These are phyloP conservation scores for Pythium aquatile DNA, from an alignment of 352 stramenopile genomes.

Conservation along the genomic window DNA sequence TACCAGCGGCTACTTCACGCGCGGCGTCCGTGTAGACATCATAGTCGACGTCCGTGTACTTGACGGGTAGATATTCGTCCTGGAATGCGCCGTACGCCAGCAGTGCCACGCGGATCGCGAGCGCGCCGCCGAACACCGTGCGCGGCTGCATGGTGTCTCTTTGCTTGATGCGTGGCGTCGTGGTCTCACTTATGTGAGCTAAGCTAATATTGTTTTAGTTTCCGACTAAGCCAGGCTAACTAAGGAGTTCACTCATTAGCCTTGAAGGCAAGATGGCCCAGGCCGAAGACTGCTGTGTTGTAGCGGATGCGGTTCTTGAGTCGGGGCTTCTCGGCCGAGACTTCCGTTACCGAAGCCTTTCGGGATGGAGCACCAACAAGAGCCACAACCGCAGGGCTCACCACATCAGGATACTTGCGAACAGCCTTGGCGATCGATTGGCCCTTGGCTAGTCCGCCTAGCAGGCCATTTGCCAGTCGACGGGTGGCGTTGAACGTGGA, in stretches of 20 bases:
- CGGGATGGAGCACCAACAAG: neutral
- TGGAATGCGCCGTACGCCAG: slow-evolving; percentile 77
- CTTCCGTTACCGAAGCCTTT: neutral
- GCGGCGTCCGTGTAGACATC: slow-evolving; percentile 98
- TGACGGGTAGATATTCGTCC: slow-evolving; percentile 75
- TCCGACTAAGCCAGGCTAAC: neutral
- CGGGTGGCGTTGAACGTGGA: slow-evolving; percentile 79
- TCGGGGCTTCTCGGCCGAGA: slow-evolving; percentile 8
- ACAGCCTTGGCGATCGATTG: slow-evolving; percentile 62
- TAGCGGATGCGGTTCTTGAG: slow-evolving; percentile 77
- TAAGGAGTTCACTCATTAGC: slow-evolving; percentile 30
- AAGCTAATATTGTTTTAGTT: neutral
- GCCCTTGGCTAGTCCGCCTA: slow-evolving; percentile 48
- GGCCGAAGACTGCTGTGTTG: slow-evolving; percentile 68
- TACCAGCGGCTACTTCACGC: slow-evolving; percentile 76
- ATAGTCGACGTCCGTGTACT: slow-evolving; percentile 99
- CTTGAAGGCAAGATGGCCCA: slow-evolving; percentile 55
- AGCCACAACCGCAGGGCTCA: slow-evolving; percentile 7
- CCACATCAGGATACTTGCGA: slow-evolving; percentile 49
- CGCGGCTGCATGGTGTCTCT: slow-evolving; percentile 27
- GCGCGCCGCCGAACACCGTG: slow-evolving; percentile 47
- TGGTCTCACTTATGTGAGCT: neutral
- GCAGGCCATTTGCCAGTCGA: slow-evolving; percentile 46
- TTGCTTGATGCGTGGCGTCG: neutral
- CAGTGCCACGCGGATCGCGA: slow-evolving; percentile 58